phyloP scores from a whole-genome alignment of 345 rosid genomes.

The Corymbia maculata region DNA sequence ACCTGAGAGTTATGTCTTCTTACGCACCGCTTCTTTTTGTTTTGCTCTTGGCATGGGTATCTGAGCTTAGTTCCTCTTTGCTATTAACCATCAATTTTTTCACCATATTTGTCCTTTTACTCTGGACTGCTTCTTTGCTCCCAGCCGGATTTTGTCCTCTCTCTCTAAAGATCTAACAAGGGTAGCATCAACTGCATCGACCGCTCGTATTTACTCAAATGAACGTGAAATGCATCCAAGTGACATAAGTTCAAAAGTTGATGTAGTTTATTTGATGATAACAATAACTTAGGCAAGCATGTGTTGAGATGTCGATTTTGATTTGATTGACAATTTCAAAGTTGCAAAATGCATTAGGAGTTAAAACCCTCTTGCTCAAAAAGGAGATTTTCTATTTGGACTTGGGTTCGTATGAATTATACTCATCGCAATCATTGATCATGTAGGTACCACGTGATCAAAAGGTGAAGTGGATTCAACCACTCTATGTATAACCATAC shows the following conservation, averaged over 20 bases:
- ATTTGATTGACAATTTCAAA: neutral
- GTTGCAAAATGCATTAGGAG: neutral
- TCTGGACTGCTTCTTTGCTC: neutral
- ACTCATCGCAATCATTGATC: neutral
- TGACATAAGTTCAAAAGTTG: neutral
- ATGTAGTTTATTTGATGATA: neutral
- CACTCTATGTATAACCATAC: no score
- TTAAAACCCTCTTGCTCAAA: neutral
- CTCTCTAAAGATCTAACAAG: neutral
- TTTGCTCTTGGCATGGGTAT: neutral
- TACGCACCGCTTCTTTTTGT: neutral
- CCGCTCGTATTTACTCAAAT: neutral
- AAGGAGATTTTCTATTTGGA: neutral
- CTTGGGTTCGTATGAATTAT: rapidly evolving
- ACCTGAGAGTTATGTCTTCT: neutral
- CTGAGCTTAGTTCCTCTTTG: neutral
- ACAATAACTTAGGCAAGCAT: neutral
- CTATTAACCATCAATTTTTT: neutral
- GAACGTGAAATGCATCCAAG: neutral
- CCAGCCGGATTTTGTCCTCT: neutral
- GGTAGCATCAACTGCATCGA: neutral
- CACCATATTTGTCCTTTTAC: neutral
- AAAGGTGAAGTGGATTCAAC: neutral
- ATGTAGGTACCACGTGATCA: neutral
- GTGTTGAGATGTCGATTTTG: neutral